phyloP scores from a whole-genome alignment of 2,329 filamentous ascomycete species.

The Tolypocladium amazonense region DNA sequence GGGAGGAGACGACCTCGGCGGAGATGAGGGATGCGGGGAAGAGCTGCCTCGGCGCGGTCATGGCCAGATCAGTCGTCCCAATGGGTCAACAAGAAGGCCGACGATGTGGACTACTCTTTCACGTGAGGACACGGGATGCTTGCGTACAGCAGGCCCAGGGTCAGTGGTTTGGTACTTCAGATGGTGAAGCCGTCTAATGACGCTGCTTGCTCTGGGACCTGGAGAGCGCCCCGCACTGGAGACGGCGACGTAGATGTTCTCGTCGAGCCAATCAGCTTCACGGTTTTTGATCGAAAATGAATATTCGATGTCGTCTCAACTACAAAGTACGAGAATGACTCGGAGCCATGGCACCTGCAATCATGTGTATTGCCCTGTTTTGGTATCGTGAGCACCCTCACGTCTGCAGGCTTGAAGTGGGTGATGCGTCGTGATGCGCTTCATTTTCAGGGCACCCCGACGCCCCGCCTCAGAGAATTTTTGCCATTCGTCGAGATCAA shows the following conservation, averaged over 20 bases:
- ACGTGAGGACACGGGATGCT: background rate
- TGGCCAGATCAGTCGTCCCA: background rate
- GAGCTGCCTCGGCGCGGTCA: conserved; percentile 26
- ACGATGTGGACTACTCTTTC: background rate
- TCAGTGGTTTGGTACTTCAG: background rate
- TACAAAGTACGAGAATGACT: background rate
- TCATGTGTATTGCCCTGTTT: too few species aligned
- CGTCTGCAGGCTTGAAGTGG: background rate
- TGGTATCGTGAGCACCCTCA: background rate
- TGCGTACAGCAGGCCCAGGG: background rate
- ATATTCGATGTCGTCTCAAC: background rate
- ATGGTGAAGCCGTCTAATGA: background rate
- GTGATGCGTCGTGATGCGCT: background rate
- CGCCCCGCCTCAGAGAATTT: background rate
- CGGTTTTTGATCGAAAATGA: background rate
- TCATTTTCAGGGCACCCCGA: background rate
- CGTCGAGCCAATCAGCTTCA: background rate
- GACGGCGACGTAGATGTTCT: background rate
- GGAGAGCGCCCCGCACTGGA: background rate
- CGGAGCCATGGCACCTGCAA: background rate
- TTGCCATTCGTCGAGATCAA: background rate
- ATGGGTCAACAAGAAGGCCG: background rate
- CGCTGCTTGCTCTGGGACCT: background rate
- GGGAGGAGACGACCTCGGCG: conserved; percentile 42
- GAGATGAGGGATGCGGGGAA: conserved; percentile 60